Conservation (phyloP, 257 asterid species). For the Solanum pinnatisectum region DNA sequence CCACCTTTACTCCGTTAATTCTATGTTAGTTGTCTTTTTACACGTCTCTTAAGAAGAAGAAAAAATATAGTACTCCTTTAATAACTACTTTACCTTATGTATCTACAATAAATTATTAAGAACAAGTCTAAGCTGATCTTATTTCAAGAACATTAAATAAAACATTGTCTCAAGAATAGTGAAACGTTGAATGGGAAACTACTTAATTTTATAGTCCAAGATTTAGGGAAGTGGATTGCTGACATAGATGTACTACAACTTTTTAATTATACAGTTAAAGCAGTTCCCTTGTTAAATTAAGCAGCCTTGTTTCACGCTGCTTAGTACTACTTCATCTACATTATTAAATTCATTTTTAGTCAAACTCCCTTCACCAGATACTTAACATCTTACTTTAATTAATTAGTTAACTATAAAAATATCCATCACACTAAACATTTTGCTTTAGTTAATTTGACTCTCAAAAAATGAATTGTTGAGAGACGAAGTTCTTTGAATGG, state of each 20-base stretch:
- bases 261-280: neutral
- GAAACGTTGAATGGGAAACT: neutral
- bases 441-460: neutral
- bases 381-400: neutral
- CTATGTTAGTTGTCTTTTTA: too few relatives aligned
- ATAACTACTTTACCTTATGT: too few relatives aligned
- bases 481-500: neutral
- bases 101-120: too few relatives aligned
- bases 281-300: neutral
- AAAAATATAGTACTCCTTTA: too few relatives aligned
- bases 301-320: neutral
- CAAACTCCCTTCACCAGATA: neutral
- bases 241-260: neutral
- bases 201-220: neutral
- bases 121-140: too few relatives aligned
- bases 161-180: neutral
- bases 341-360: neutral
- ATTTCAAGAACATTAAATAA: too few relatives aligned
- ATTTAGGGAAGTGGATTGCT: neutral
- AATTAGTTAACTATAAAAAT: neutral
- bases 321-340: neutral
- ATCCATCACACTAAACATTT: neutral
- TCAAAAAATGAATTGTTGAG: too few relatives aligned
- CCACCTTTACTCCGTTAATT: neutral
- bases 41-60: too few relatives aligned